Evolutionary conservation across 345 rosid species (phyloP), one percentile per base, ranked within the genome.

Genomic region (Lumnitzera racemosa): DNA sequence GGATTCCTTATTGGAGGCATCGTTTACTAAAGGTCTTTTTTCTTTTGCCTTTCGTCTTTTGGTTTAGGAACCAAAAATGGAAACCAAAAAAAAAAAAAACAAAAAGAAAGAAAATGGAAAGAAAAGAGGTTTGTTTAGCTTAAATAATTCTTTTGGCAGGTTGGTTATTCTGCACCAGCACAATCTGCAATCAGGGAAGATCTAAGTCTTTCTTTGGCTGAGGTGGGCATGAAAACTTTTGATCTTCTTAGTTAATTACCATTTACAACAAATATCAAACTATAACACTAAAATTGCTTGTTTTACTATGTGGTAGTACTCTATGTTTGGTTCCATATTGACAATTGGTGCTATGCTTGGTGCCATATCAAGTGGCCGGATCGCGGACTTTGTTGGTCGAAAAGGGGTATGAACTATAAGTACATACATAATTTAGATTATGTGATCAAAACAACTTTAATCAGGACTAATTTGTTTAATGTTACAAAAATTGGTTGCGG

Each of bases 311-410:
- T 24, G 43, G 61, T 80, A 92, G 98, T 91, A 87, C 82, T 87
- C 98, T 12, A 72, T 81, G 80, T 91, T 91, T 71, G 96, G 98
- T 17, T 92, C 98, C n/a, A 87, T 92, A 58, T 51, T 92, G 62
- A 92, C 96, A 49, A 89, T 89, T 31, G 98, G 98, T 15, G 96
- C 95, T 62, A 92, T 92, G 98, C 56, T 89, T 64, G 98, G 98
- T 50, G 98, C 96, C 76, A 61, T 87, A 53, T 72, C 85, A 16
- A 89, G 98, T 64, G 98, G 98, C 14, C 59, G 72, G 57, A 72
- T 85, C 14, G 83, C 95, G 66, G 98, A 92, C 73, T 71, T 74
- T 48, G 47, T 78, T 2, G 98, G 98, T 49, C 80, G 96, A 31
- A 89, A 89, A 75, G 95, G 96, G 96, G 96, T 89, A 78, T 24